phyloP scores from a whole-genome alignment of 1,139 yeast species.

The Zygosaccharomyces pseudobailii region DNA sequence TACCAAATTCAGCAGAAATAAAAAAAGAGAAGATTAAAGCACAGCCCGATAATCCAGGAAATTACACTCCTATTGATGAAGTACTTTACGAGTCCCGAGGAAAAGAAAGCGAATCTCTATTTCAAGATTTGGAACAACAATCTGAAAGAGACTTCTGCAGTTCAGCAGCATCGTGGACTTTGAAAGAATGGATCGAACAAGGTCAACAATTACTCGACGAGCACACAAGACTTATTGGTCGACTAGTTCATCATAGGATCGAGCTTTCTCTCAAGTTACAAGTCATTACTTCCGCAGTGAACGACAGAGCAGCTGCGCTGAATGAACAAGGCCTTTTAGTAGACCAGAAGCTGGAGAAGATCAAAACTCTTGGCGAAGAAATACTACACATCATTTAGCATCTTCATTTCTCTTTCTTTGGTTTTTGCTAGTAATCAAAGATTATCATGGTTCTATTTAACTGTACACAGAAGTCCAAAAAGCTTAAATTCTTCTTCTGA shows the following conservation, averaged over 20 bases:
- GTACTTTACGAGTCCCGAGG: slow-evolving; percentile 7
- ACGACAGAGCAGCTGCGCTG: slow-evolving; percentile 37
- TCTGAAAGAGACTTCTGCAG: slow-evolving; percentile 24
- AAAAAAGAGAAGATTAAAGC: neutral
- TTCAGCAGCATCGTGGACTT: slow-evolving; percentile 28
- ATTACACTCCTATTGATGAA: slow-evolving; percentile 4
- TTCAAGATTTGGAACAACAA: slow-evolving; percentile 17
- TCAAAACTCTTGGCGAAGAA: slow-evolving; percentile 40
- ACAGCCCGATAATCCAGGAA: slow-evolving; percentile 10
- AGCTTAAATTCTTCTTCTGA: slow-evolving; percentile 84
- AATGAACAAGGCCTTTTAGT: slow-evolving; percentile 36
- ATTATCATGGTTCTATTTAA: slow-evolving; percentile 15
- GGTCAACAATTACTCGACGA: slow-evolving; percentile 34
- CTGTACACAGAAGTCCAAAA: slow-evolving; percentile 25
- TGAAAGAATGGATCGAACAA: slow-evolving; percentile 38
- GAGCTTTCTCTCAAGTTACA: slow-evolving; percentile 39
- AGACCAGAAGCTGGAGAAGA: slow-evolving; percentile 35
- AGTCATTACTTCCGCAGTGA: slow-evolving; percentile 35
- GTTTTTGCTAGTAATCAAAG: slow-evolving; percentile 5
- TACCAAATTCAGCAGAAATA: neutral
- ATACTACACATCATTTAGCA: slow-evolving; percentile 35
- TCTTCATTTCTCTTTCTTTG: neutral
- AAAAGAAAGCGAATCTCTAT: slow-evolving; percentile 5
- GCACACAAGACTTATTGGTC: slow-evolving; percentile 34
- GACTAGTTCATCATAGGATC: slow-evolving; percentile 37